Percentiles rank a stretch among this genome's conserved stretches.
These are phyloP conservation scores for Salix viminalis DNA, from an alignment of 345 rosid genomes.

Conservation along the genomic window DNA sequence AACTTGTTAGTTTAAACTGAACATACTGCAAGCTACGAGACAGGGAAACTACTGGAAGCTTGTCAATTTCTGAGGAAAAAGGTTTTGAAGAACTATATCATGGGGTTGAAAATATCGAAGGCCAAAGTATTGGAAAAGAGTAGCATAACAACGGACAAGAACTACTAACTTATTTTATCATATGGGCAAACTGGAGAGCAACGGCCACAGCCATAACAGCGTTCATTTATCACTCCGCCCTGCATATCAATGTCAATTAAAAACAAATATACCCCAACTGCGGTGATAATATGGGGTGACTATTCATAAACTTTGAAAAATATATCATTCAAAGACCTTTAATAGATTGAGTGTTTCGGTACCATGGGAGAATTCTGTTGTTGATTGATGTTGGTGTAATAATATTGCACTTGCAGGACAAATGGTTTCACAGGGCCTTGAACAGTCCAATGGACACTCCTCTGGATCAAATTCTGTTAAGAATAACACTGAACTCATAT, in stretches of 20 bases:
- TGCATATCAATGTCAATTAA: constrained; percentile 14
- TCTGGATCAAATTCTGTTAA: constrained; percentile 51
- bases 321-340: constrained; percentile 20
- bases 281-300: background rate
- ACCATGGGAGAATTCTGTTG: constrained; percentile 5
- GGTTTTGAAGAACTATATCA: background rate
- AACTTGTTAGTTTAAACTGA: constrained; percentile 3
- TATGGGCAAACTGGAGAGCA: constrained; percentile 61
- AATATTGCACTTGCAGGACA: constrained; percentile 63
- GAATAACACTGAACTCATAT: background rate
- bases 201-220: constrained; percentile 62
- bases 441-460: constrained; percentile 55
- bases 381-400: constrained; percentile 19
- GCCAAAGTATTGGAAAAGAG: background rate
- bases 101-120: background rate
- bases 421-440: constrained; percentile 50
- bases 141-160: background rate
- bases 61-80: background rate
- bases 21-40: background rate
- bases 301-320: constrained; percentile 5
- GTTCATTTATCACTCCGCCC: constrained; percentile 54
- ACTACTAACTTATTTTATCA: constrained; percentile 50
- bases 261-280: background rate
- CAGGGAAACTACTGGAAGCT: background rate
- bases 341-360: constrained; percentile 6